These are phyloP conservation scores for Sclerotinia sclerotiorum DNA, from an alignment of 2,329 filamentous ascomycete genomes.

Conservation along the genomic window DNA sequence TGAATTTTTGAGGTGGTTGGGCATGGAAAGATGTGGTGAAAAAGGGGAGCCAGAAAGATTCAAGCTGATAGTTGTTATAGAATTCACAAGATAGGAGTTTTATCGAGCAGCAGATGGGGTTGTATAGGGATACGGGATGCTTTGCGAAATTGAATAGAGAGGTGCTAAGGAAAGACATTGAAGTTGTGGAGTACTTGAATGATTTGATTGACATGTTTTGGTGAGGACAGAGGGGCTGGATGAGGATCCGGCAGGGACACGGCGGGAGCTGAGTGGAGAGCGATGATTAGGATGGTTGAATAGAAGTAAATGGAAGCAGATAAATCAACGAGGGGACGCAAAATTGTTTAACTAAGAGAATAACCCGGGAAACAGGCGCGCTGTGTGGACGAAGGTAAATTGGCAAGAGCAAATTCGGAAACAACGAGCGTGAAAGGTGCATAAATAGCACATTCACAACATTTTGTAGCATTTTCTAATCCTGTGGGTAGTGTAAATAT, in stretches of 20 bases:
- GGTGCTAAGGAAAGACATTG: slow-evolving; percentile 39
- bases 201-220: slow-evolving; percentile 37
- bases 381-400: not conserved
- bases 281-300: too few species aligned
- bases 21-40: not conserved
- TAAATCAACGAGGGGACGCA: not conserved
- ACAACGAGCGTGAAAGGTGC: not conserved
- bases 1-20: not conserved
- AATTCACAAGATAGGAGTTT: slow-evolving; percentile 39
- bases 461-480: not conserved
- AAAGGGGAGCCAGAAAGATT: not conserved
- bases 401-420: not conserved
- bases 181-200: slow-evolving; percentile 42
- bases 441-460: not conserved
- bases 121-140: slow-evolving; percentile 36
- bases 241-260: not conserved
- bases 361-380: not conserved
- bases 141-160: slow-evolving; percentile 38
- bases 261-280: not conserved
- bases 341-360: not conserved
- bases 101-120: slow-evolving; percentile 40
- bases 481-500: not conserved
- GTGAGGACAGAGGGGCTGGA: not conserved
- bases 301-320: not conserved
- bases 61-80: slow-evolving; percentile 25